Base-by-base conservation (phyloP, 1,139 yeast genomes). In the Hemisphaericaspora xylofermentans region DNA sequence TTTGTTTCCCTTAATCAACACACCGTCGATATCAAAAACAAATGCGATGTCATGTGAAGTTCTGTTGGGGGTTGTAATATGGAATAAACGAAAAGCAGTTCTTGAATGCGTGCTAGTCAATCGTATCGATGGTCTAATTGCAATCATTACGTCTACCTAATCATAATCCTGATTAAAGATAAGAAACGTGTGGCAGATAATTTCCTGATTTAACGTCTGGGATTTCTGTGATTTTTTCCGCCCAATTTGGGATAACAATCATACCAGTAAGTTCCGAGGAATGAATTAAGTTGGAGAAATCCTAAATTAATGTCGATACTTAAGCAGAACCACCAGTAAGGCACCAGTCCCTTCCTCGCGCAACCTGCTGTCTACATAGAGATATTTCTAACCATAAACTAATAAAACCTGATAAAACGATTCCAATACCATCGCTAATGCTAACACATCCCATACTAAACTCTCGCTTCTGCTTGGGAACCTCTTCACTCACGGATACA, bases 401-500 rank as follows among this genome's bases (percentile, higher is more conserved):
- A 4, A 88, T 59, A 12, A 81, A 56, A 0, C 96, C 97, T 1
- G 97, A 95, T 1, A 85, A 35, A 4, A 88, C 86, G 24, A 91
- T 80, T 0, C 98, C 98, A 17, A 86, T 80, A 12, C 95, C 84
- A 58, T 93, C 98, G 48, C 96, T 88, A 45, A 91, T 80, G 0
- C 96, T 89, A 0, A 89, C 96, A n/a, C 95, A 80, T 1, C 97
- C 98, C 78, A 93, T 77, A 6, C 94, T 82, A 57, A 91, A 89
- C 57, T 93, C 98, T 40, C 96, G 71, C 43, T 80, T 78, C 1
- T 64, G 52, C 13, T 66, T 58, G 0, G 78, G 65, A 0, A 81
- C 73, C 1, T 78, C 71, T 47, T 88, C 95, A 36, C 86, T 74
- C 0, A 89, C 93, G 13, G 80, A 71, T 69, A 84, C 70, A 54